A percentile compares a stretch with the other conserved stretches of the same genome.
phyloP scores from a whole-genome alignment of 2,329 filamentous ascomycete species.

The Aspergillus novoparasiticus region DNA sequence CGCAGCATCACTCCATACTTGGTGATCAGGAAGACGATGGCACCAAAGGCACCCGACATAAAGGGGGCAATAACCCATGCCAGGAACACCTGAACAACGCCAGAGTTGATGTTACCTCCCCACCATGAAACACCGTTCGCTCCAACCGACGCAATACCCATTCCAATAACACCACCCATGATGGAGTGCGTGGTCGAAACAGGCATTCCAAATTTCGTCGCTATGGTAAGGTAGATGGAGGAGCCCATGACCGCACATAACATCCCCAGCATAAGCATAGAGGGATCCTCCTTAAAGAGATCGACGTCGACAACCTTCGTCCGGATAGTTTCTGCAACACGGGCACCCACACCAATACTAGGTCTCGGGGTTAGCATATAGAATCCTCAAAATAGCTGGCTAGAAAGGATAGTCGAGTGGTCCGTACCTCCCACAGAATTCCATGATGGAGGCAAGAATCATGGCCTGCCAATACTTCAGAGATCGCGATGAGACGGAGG shows the following conservation, averaged over 20 bases:
- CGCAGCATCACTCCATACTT: slow-evolving; percentile 19
- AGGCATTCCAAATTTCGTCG: slow-evolving; percentile 19
- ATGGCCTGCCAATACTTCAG: slow-evolving; percentile 23
- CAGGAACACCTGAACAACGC: slow-evolving; percentile 23
- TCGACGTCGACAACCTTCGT: slow-evolving; percentile 20
- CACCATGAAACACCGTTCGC: slow-evolving; percentile 19
- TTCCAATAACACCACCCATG: slow-evolving; percentile 23
- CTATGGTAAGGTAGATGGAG: slow-evolving; percentile 20
- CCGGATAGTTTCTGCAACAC: slow-evolving; percentile 22
- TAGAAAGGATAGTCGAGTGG: not conserved
- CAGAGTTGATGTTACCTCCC: slow-evolving; percentile 23
- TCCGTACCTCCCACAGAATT: slow-evolving; percentile 19
- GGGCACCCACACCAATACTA: slow-evolving; percentile 22
- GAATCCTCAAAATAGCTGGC: not conserved
- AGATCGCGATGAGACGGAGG: slow-evolving; percentile 23
- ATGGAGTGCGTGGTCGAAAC: slow-evolving; percentile 24
- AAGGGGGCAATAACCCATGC: slow-evolving; percentile 25
- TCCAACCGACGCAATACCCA: slow-evolving; percentile 21
- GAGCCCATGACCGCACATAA: slow-evolving; percentile 18
- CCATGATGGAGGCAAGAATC: slow-evolving; percentile 20
- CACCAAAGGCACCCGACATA: slow-evolving; percentile 15
- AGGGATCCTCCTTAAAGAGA: slow-evolving; percentile 10
- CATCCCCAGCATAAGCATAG: slow-evolving; percentile 24
- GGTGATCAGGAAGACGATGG: slow-evolving; percentile 21
- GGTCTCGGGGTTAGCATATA: not conserved